Base-by-base conservation (phyloP, 2,329 filamentous ascomycete species). In the Neonectria faginata region DNA sequence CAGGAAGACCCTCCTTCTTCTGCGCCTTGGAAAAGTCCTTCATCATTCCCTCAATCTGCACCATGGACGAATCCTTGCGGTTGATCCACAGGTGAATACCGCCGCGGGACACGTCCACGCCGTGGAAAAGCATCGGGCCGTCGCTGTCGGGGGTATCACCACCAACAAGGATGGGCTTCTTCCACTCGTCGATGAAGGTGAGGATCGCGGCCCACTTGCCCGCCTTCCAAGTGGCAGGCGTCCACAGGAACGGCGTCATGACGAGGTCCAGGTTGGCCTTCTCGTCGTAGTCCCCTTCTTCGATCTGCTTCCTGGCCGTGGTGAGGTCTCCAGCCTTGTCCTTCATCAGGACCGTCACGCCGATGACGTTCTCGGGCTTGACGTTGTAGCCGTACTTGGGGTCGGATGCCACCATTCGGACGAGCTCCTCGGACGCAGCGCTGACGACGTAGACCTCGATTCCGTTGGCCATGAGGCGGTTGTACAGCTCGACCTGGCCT, bases 381-480 rank as follows among this genome's bases (percentile, higher is more conserved):
- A 83, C 79, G 63, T 83, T 82, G 74, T 83, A 83, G 50, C 81
- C 81, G 52, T 83, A 83, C 63, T 76, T 76, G 8, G 80, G 79
- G 60, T 83, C 81, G 1, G 79, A 75, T n/a, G 77, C 81, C 1
- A 83, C 79, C 79, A 83, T 81, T 55, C 81, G 78, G 16, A 83
- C 81, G 8, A 83, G 75, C 68, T 83, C 81, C 65, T 83, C 81
- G n/a, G 75, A 74, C 1, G 81, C 70, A 6, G 81, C 81, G 22
- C 74, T 80, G 44, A 83, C 67, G 22, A 83, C 77, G 62, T 83
- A 83, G 20, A 83, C 81, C 3, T 77, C 76, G 44, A 83, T 83
- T 22, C 79, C 80, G 66, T 82, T 80, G 44, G 66, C 69, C 79
- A 79, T 80, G 18, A 83, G 77, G 7, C 74, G 74, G 67, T 81